These are phyloP conservation scores for Ceratocystis colombiana DNA, from an alignment of 2,329 filamentous ascomycete species.

Conservation along the genomic window DNA sequence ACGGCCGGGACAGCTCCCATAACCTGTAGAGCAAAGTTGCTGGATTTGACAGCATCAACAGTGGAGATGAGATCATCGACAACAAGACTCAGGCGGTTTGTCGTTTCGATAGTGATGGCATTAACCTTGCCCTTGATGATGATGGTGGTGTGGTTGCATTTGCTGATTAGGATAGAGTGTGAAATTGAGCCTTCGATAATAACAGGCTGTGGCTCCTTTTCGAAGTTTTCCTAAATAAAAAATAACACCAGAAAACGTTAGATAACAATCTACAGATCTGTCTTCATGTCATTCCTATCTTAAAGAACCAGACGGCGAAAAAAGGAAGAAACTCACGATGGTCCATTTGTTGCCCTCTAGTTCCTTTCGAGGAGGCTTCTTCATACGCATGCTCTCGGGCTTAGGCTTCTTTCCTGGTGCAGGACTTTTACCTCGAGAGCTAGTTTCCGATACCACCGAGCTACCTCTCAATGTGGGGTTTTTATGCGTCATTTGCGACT, in stretches of 20 bases:
- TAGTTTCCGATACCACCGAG: conserved; percentile 56
- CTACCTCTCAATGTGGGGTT: conserved; percentile 74
- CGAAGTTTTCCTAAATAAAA: conserved; percentile 67
- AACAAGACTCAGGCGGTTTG: conserved; percentile 68
- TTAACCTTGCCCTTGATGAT: conserved; percentile 90
- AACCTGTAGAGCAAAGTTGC: conserved; percentile 90
- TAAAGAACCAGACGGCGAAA: background rate
- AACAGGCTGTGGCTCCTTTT: conserved; percentile 61
- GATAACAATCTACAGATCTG: background rate
- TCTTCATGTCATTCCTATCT: background rate
- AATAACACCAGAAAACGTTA: background rate
- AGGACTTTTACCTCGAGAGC: conserved; percentile 66
- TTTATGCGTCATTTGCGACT: conserved; percentile 96
- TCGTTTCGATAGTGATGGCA: conserved; percentile 93
- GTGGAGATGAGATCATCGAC: conserved; percentile 83
- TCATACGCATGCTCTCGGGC: conserved; percentile 72
- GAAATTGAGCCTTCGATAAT: conserved; percentile 72
- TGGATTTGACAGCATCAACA: conserved; percentile 89
- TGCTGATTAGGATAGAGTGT: conserved; percentile 84
- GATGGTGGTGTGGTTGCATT: conserved; percentile 83
- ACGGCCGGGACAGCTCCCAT: conserved; percentile 77
- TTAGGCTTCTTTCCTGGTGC: conserved; percentile 81
- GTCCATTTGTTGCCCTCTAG: conserved; percentile 89
- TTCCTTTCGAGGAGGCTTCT: conserved; percentile 70
- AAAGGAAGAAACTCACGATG: conserved; percentile 46